These are phyloP conservation scores for Aspergillus fumigatus DNA, from an alignment of 2,329 filamentous ascomycete species.

Conservation along the genomic window DNA sequence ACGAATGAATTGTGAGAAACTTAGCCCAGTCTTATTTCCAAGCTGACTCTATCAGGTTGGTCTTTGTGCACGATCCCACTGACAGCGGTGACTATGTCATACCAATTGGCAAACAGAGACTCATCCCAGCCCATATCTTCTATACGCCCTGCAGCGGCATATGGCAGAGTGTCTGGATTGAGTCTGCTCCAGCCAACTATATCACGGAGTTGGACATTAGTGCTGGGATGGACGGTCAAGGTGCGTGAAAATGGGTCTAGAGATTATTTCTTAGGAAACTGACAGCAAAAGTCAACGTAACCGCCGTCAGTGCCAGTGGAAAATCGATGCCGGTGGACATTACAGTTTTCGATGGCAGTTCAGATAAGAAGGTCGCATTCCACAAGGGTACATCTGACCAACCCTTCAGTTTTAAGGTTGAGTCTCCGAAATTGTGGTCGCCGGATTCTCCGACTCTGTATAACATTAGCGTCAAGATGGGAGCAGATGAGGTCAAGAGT, in stretches of 20 bases:
- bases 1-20: conserved; percentile 52
- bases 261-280: not conserved
- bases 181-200: conserved; percentile 55
- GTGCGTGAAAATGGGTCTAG: conserved; percentile 29
- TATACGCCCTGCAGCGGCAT: conserved; percentile 70
- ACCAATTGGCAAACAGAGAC: conserved; percentile 62
- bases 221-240: conserved; percentile 53
- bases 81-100: conserved; percentile 54
- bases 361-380: conserved; percentile 40
- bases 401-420: conserved; percentile 53
- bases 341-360: conserved; percentile 29
- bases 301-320: conserved; percentile 46
- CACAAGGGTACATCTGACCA: conserved; percentile 45
- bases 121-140: conserved; percentile 55
- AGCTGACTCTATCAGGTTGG: conserved; percentile 41
- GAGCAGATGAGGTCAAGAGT: conserved; percentile 53
- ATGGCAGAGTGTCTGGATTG: conserved; percentile 70
- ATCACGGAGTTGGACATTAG: conserved; percentile 57
- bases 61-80: conserved; percentile 65
- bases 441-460: conserved; percentile 61
- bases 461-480: conserved; percentile 55
- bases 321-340: conserved; percentile 36
- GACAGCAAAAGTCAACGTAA: conserved; percentile 47
- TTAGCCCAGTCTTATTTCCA: not conserved
- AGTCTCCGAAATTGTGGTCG: conserved; percentile 59